These are phyloP conservation scores for Fraxinus velutina DNA, from an alignment of 305 asterid genomes.

Conservation along the genomic window DNA sequence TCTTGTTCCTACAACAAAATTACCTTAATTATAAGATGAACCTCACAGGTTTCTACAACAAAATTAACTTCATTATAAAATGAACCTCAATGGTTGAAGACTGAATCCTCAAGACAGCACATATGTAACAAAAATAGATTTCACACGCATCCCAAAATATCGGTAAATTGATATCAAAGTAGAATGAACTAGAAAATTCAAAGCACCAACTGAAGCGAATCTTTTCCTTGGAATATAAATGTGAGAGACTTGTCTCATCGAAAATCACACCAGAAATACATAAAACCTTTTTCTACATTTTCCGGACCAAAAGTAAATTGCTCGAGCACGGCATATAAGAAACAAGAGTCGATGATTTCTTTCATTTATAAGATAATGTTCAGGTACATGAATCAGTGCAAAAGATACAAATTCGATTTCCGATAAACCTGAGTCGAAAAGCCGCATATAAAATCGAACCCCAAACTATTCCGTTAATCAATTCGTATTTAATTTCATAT, in stretches of 20 bases:
- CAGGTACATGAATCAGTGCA: background rate
- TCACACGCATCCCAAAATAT: background rate
- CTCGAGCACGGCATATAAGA: background rate
- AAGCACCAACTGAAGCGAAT: background rate
- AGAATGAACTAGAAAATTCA: background rate
- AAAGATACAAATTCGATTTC: background rate
- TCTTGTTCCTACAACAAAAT: constrained; percentile 7
- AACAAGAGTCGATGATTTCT: background rate
- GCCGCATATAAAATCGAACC: background rate
- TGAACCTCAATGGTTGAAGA: no score
- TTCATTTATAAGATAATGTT: background rate
- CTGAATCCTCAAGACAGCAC: background rate
- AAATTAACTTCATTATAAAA: background rate
- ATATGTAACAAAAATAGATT: background rate
- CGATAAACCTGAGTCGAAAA: background rate
- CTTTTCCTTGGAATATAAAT: background rate
- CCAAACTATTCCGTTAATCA: background rate
- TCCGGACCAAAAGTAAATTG: background rate
- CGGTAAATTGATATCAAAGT: background rate
- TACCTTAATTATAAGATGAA: background rate
- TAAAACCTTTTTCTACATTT: background rate
- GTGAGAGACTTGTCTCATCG: background rate
- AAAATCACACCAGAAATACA: background rate
- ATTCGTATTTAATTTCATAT: background rate
- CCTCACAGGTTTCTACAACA: background rate